Conservation (phyloP, 2,329 filamentous ascomycete species). For the Aureobasidium sp. region DNA sequence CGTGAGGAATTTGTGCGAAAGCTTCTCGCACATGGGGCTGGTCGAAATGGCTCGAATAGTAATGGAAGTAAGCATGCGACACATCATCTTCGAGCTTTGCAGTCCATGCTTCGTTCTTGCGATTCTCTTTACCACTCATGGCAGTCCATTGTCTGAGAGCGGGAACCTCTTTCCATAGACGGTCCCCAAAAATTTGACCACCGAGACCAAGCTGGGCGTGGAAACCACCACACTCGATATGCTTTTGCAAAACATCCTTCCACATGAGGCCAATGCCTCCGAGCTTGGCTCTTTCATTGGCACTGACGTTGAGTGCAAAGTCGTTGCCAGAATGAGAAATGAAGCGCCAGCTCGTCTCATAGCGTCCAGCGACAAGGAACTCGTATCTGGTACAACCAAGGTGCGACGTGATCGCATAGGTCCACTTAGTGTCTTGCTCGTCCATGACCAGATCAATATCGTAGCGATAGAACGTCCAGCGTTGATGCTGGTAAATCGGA, state of each 20-base stretch:
- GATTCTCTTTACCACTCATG: constrained; percentile 85
- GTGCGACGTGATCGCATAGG: constrained; percentile 94
- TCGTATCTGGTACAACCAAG: constrained; percentile 97
- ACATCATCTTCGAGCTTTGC: constrained; percentile 93
- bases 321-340: constrained; percentile 95
- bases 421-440: constrained; percentile 80
- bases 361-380: constrained; percentile 83
- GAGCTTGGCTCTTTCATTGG: constrained; percentile 74
- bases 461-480: constrained; percentile 95
- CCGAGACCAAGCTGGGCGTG: constrained; percentile 88
- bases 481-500: constrained; percentile 78
- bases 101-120: constrained; percentile 86
- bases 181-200: constrained; percentile 90
- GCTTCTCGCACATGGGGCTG: constrained; percentile 90
- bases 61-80: constrained; percentile 94
- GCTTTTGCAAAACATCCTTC: constrained; percentile 97
- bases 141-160: constrained; percentile 90
- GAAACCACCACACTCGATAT: constrained; percentile 91
- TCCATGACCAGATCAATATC: constrained; percentile 86
- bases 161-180: constrained; percentile 93
- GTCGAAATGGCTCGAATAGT: constrained; percentile 97
- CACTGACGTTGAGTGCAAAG: constrained; percentile 79
- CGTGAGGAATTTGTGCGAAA: constrained; percentile 92
- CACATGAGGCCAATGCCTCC: constrained; percentile 94
- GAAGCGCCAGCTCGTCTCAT: constrained; percentile 91